Base-by-base conservation (phyloP, 441 rosid species). In the Cnidoscolus chayamansa region DNA sequence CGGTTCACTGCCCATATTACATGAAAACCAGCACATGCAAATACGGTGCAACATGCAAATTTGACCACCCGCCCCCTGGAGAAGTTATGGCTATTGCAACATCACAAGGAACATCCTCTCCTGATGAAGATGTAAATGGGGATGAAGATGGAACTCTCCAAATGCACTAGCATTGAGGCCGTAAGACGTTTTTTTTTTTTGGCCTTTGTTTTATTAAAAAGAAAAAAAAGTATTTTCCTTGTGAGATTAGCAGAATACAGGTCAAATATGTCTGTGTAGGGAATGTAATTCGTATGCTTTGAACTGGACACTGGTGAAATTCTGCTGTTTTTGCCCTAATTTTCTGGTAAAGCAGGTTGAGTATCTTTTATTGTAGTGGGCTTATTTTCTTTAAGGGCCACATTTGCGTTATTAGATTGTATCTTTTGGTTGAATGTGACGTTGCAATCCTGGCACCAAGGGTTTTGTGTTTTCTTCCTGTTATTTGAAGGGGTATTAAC, bases 51-150 rank as follows among this genome's bases (percentile, higher is more conserved):
- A 77, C 87, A 0, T 94, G 98, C 81, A 92, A 81, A 84, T 94
- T 92, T 74, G 98, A 94, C 79, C 98, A 94, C 80, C 98, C 98
- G 30, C 89, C 97, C 54, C 98, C 98, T 3, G 96, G 86, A 71
- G 98, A 94, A 83, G 97, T 88, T 48, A 84, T 90, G 86, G 88
- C 86, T 49, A 80, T 76, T 72, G 80, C 81, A 70, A 64, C 84
- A 65, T 66, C 83, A 45, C 85, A 81, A 71, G 85, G 78, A 50
- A 55, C 73, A 49, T 66, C 83, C 6, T 7, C 83, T 1, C 77
- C 64, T 72, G 81, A 70, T 57, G 85, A 25, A 67, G 86, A 61
- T 50, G 78, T 51, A 0, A 62, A 77, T 53, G 76, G 71, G 9
- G 71, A 77, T 0, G 64, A 67, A 69, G 58, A 31, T 67, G 70